Evolutionary conservation across 768 basidiomycete species (phyloP), one percentile per base, ranked within the genome.

Genomic region (Polyporus arcularius): DNA sequence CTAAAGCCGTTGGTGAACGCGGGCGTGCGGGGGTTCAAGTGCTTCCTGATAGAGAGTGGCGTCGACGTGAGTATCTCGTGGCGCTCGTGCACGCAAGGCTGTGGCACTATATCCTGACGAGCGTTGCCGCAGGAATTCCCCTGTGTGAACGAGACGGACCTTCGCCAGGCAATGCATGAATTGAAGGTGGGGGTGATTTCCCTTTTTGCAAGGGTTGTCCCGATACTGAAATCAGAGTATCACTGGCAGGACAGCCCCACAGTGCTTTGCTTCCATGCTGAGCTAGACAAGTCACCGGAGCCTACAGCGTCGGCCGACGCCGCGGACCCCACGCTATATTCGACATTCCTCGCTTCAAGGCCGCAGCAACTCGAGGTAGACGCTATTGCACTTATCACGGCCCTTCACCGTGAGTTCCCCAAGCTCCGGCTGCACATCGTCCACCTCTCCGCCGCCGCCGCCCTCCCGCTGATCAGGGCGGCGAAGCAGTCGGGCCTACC

Each of bases 11-110:
- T 98, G 45, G 77, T 96, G 14, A 71, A 82, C 32, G 83, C 84
- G 35, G 96, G 97, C 6, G 90, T 97, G 32, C 91, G 89, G 75
- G 96, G 96, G 0, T 98, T 98, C 81, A 98, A 98, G 73, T 97
- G 95, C 71, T 98, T 98, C 74, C 76, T 98, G 65, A 95, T 96
- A 62, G 89, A 96, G 65, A 96, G 94, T 68, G 96, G 97, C 28
- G 96, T 98, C 16, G 90, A 97, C 62, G 96, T 94, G 67, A 51
- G 78, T 69, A 26, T 31, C 7, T 18, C 39, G 32, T 31, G 31
- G 12, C 30, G 15, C 4, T 26, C 18, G 10, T 15, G 8, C 10
- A 9, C 28, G 41, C 18, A 18, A 41, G 50, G 10, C 31, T 6
- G 11, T 35, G 3, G 35, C 21, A 26, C 21, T 26, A 2, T 35